Conservation (phyloP, 805 yeast genomes). For the Suhomyces xylopsoci region DNA sequence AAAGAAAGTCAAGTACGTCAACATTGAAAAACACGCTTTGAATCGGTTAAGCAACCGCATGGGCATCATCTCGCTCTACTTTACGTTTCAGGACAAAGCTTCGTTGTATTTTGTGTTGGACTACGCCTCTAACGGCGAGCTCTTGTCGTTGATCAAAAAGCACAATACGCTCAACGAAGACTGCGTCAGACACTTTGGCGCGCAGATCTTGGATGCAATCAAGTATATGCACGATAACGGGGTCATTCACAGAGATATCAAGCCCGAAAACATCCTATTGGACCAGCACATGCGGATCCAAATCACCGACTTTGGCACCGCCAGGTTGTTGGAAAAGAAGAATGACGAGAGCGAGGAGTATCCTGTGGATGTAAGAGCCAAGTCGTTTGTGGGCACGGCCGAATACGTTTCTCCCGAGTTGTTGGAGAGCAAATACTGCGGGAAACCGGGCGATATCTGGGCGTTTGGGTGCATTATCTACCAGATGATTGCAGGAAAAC, state of each 20-base stretch:
- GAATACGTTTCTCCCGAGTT: constrained; percentile 83
- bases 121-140: constrained; percentile 78
- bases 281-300: constrained; percentile 60
- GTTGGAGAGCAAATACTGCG: constrained; percentile 66
- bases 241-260: constrained; percentile 75
- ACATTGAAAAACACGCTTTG: constrained; percentile 76
- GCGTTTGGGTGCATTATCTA: constrained; percentile 59
- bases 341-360: constrained; percentile 48
- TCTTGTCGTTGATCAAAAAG: constrained; percentile 62
- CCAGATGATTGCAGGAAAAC: constrained; percentile 64
- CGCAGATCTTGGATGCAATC: constrained; percentile 73
- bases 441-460: constrained; percentile 61
- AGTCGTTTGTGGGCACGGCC: constrained; percentile 83
- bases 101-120: constrained; percentile 73
- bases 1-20: constrained; percentile 80
- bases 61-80: constrained; percentile 67
- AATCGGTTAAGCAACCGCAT: constrained; percentile 59
- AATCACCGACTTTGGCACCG: constrained; percentile 85
- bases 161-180: constrained; percentile 71
- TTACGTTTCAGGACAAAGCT: constrained; percentile 76
- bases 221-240: constrained; percentile 72
- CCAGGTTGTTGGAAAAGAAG: constrained; percentile 60
- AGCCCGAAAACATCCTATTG: constrained; percentile 76
- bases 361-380: constrained; percentile 67
- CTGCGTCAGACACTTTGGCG: constrained; percentile 62